These are phyloP conservation scores for Odonthalia washingtoniensis DNA, from an alignment of 31 red algal species.

Conservation along the genomic window DNA sequence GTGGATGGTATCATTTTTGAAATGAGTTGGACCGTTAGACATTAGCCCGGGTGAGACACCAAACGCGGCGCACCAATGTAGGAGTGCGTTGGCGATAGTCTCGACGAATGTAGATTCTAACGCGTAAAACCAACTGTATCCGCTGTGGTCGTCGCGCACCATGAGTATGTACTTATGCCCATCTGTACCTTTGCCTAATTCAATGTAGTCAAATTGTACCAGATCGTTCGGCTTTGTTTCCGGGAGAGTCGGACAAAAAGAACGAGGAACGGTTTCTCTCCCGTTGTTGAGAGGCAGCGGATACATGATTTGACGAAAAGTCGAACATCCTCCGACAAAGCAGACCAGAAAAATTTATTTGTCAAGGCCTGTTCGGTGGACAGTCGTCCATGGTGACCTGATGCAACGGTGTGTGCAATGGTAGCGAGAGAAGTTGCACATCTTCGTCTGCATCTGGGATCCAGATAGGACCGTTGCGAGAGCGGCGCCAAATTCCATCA, in stretches of 20 bases:
- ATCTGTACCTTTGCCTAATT: no score
- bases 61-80: constrained; percentile 19
- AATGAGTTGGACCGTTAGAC: neutral
- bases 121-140: constrained; percentile 18
- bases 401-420: constrained; percentile 3
- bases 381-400: neutral
- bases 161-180: no score
- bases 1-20: neutral
- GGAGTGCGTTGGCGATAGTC: neutral
- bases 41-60: neutral
- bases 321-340: neutral
- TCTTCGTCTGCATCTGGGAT: neutral
- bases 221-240: no score
- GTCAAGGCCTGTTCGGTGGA: neutral
- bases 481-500: neutral
- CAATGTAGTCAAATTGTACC: no score
- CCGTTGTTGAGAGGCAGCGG: no score
- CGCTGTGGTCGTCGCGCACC: no score
- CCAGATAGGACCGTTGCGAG: constrained; percentile 7
- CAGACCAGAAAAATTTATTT: neutral
- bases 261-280: no score
- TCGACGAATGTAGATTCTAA: neutral
- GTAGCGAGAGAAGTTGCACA: neutral
- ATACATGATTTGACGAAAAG: neutral
- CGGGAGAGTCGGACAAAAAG: no score